Conservation (phyloP, 805 yeast genomes). For the Cyberlindnera galapagoensis region DNA sequence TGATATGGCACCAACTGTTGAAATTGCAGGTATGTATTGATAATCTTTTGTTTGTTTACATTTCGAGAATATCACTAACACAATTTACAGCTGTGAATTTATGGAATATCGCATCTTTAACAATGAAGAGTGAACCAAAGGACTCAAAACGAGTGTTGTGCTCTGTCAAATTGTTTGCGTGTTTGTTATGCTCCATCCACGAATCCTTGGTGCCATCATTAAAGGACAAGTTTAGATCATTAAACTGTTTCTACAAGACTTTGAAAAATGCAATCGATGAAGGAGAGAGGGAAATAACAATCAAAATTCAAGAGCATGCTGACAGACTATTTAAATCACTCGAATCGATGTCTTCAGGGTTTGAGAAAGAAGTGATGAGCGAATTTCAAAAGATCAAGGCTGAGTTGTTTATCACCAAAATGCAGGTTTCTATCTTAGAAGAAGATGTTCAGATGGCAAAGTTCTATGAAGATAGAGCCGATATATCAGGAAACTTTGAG, state of each 20-base stretch:
- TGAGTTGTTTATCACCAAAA: conserved; percentile 27
- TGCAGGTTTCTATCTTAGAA: conserved; percentile 26
- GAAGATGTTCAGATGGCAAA: conserved; percentile 31
- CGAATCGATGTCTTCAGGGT: conserved; percentile 13
- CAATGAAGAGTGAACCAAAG: conserved; percentile 18
- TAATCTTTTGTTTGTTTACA: too few species aligned
- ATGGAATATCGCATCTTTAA: conserved; percentile 32
- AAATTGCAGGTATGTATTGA: conserved; percentile 18
- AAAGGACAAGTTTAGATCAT: conserved; percentile 23
- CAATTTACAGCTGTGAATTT: conserved; percentile 22
- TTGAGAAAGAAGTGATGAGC: conserved; percentile 5
- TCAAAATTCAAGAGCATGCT: conserved; percentile 24
- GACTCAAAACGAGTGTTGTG: conserved; percentile 11
- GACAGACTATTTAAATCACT: conserved; percentile 22
- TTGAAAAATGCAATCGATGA: conserved; percentile 26
- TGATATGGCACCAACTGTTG: conserved; percentile 20
- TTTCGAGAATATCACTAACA: too few species aligned
- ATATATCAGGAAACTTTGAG: conserved; percentile 8
- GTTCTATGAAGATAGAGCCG: conserved; percentile 28
- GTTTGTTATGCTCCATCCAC: conserved; percentile 27
- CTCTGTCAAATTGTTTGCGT: conserved; percentile 23
- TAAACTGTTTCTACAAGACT: conserved; percentile 27
- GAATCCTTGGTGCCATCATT: conserved; percentile 23
- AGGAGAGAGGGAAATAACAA: conserved; percentile 12
- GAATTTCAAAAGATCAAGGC: conserved; percentile 18